Evolutionary conservation across 805 yeast species (phyloP), one percentile per base, ranked within the genome.

Genomic region (Candida tibetensis): DNA sequence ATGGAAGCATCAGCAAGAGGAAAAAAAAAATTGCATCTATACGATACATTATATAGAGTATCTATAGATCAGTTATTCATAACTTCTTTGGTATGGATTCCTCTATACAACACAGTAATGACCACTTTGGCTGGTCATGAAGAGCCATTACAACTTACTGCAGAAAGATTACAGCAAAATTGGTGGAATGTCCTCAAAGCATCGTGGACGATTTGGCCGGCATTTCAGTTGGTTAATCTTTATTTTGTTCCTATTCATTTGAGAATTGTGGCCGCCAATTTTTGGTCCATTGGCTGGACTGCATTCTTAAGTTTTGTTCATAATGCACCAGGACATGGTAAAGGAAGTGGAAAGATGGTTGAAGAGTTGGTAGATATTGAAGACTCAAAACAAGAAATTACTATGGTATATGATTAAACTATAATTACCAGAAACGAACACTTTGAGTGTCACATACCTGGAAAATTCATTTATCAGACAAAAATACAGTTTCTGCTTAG

Each of bases 271-370:
- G 53, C 62, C 16, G 45, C 69, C 16, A 68, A 68, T 40, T 29
- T 65, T 8, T 65, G 69, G 63, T 63, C 71, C 5, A 55, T 66
- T 16, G 68, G 69, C 18, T 68, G 74, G 74, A 67, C 62, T 45
- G 60, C 66, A 30, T 68, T 57, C 50, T 62, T 68, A 53, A 66
- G 72, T 47, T 64, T 55, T 38, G 57, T 65, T 39, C 88, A 85
- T 46, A 69, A 79, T 33, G 63, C 69, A 12, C 51, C 55, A 42
- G 63, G 66, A 7, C 71, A 63, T 36, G 70, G 66, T 18, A 60
- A 62, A 42, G 65, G 64, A 8, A 57, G 64, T 34, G 68, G 67
- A n/a, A 49, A 53, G 34, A 40, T 44, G 25, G 42, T 67, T 29
- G 72, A 66, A 48, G 69, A 64, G 41, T 47, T 66, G 37, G 63